These are phyloP conservation scores for Fusarium paranaense DNA, from an alignment of 2,329 filamentous ascomycete species.

Conservation along the genomic window DNA sequence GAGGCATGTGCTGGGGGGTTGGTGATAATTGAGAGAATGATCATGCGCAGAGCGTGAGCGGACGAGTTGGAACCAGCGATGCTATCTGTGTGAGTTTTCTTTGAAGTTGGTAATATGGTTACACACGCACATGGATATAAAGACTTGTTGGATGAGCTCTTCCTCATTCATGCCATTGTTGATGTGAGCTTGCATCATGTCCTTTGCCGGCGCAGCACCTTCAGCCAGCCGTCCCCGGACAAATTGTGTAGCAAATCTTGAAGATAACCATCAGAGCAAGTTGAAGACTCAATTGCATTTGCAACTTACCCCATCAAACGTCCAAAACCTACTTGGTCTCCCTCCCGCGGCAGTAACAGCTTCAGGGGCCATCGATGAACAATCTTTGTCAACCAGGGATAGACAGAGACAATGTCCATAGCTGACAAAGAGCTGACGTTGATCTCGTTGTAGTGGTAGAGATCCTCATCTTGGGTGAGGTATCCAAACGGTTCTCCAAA, in stretches of 20 bases:
- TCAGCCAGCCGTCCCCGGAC: constrained; percentile 38
- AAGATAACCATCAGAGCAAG: not conserved
- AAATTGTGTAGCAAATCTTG: constrained; percentile 33
- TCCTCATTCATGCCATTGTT: constrained; percentile 50
- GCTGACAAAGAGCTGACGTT: constrained; percentile 54
- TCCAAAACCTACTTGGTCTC: constrained; percentile 54
- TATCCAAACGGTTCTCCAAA: constrained; percentile 65
- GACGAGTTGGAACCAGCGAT: constrained; percentile 72
- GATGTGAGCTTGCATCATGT: constrained; percentile 56
- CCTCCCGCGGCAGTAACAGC: constrained; percentile 50
- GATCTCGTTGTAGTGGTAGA: constrained; percentile 59
- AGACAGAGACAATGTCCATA: constrained; percentile 52
- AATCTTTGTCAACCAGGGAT: constrained; percentile 51
- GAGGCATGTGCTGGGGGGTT: constrained; percentile 54
- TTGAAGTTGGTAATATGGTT: rapidly evolving
- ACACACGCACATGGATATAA: constrained; percentile 51
- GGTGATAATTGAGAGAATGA: constrained; percentile 63
- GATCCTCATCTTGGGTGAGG: constrained; percentile 60
- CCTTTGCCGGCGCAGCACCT: constrained; percentile 39
- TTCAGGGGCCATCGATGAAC: constrained; percentile 53
- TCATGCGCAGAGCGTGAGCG: constrained; percentile 64
- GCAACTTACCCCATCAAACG: constrained; percentile 51
- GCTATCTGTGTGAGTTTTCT: constrained; percentile 45
- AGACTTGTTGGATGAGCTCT: constrained; percentile 54
- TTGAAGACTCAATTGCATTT: rapidly evolving